These are phyloP conservation scores for Daldinia sp. DNA, from an alignment of 2,329 filamentous ascomycete species.

Conservation along the genomic window DNA sequence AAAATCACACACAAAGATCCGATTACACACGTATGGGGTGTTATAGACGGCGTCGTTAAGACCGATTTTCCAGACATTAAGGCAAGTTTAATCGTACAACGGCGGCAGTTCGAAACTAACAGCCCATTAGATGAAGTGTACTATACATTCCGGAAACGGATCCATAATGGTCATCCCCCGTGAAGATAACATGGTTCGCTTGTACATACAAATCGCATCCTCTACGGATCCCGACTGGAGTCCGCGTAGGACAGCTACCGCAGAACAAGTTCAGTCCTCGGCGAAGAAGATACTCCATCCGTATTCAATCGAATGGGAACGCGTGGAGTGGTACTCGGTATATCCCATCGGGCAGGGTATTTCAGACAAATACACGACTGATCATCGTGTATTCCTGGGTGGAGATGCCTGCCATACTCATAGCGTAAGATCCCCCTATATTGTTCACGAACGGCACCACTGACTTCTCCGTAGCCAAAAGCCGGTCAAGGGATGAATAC, in stretches of 20 bases:
- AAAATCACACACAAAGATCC: constrained; percentile 75
- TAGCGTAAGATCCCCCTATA: constrained; percentile 62
- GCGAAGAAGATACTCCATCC: constrained; percentile 72
- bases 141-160: constrained; percentile 76
- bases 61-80: constrained; percentile 83
- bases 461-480: constrained; percentile 68
- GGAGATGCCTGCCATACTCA: constrained; percentile 84
- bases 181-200: constrained; percentile 72
- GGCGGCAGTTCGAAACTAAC: constrained; percentile 53
- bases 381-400: constrained; percentile 76
- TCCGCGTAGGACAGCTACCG: constrained; percentile 69
- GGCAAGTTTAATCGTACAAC: constrained; percentile 49
- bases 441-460: background rate
- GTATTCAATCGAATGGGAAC: constrained; percentile 72
- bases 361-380: constrained; percentile 70
- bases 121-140: constrained; percentile 70
- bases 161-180: constrained; percentile 84
- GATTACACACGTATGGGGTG: constrained; percentile 76
- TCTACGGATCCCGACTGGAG: constrained; percentile 68
- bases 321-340: constrained; percentile 77
- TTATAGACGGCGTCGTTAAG: constrained; percentile 76
- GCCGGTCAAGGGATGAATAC: constrained; percentile 85
- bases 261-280: constrained; percentile 68
- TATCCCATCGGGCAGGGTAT: constrained; percentile 81
- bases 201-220: constrained; percentile 73